phyloP scores from a whole-genome alignment of 2,329 filamentous ascomycete genomes.

The Shiraia sp. region DNA sequence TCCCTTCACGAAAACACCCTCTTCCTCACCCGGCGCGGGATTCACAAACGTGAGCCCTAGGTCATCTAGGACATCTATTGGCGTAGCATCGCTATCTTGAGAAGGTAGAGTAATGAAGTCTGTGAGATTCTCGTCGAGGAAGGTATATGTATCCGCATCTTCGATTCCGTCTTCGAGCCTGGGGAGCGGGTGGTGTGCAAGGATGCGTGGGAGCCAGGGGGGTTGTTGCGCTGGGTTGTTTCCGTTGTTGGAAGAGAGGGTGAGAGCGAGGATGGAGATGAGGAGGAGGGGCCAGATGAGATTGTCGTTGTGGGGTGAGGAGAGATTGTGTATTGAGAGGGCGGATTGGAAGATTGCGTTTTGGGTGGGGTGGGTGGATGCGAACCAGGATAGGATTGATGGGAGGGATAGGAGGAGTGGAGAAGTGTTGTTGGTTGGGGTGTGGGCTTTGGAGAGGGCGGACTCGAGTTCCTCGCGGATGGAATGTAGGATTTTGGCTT shows the following conservation, averaged over 20 bases:
- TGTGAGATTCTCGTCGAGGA: conserved; percentile 24
- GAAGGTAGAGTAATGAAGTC: conserved; percentile 17
- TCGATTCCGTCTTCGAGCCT: conserved; percentile 28
- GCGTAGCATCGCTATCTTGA: conserved; percentile 1
- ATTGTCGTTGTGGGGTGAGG: conserved; percentile 10
- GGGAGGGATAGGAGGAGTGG: conserved; percentile 16
- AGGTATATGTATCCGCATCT: conserved; percentile 25
- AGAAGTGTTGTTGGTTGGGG: conserved; percentile 1
- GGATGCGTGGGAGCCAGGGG: conserved; percentile 7
- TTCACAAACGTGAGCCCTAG: conserved; percentile 16
- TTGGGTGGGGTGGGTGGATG: conserved; percentile 5
- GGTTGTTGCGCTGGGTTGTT: conserved; percentile 1
- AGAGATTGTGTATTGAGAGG: conserved; percentile 12
- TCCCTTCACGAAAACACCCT: conserved; percentile 10
- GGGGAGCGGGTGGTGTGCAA: conserved; percentile 20
- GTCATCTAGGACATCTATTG: conserved; percentile 17
- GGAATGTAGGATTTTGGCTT: conserved; percentile 36
- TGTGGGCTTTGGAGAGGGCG: conserved; percentile 10
- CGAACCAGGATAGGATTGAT: conserved; percentile 15
- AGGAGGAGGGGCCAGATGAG: conserved; percentile 31
- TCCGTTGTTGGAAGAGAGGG: conserved; percentile 14
- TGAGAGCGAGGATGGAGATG: conserved; percentile 16
- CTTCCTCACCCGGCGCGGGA: background rate
- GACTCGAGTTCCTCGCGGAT: conserved; percentile 26
- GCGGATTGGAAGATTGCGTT: conserved; percentile 14